Evolutionary conservation across 495 filamentous ascomycete genomes (phyloP), one percentile per base, ranked within the genome.

Genomic region (Hypomontagnella submonticulosa): DNA sequence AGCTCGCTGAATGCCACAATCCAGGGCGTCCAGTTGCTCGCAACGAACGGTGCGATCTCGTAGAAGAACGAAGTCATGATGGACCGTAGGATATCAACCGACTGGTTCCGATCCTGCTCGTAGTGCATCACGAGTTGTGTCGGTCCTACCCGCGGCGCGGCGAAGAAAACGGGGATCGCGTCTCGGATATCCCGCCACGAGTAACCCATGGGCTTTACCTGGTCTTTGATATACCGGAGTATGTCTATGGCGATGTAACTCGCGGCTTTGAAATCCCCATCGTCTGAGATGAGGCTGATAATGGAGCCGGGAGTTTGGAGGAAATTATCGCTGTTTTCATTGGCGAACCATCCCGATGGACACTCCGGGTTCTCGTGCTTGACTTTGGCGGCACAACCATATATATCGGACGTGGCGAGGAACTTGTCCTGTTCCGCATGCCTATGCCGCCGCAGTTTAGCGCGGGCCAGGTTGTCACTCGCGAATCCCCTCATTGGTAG

Each of bases 11-110:
- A 63, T 4, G 9, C 0, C 11, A 3, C 0, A 10, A 10, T 1
- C 61, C 46, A 58, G 9, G n/a, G 3, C 30, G 36, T 52, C 61
- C 53, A 64, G 15, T 10, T 56, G 18, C n/a, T 53, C 15, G 32
- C 2, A 15, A 58, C 16, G 11, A 40, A 9, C 2, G 51, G 38
- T 4, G 8, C 9, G 0, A 57, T 6, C n/a, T 48, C 38, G 1
- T 33, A 0, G 46, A 40, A 53, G 19, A 64, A 47, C 36, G 8
- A 18, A 13, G 4, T 20, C 10, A 52, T 27, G 23, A 27, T 27
- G 3, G 23, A 27, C 23, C 23, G 23, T 6, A 27, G 23, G 23
- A 27, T 6, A 6, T 27, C 6, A 2, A 27, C 2, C 23, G 3
- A 2, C 23, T 27, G 23, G 23, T 27, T 27, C 23, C 23, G 2